Evolutionary conservation across 768 basidiomycete species (phyloP).

Genomic region (Tricholoma matsutake): DNA sequence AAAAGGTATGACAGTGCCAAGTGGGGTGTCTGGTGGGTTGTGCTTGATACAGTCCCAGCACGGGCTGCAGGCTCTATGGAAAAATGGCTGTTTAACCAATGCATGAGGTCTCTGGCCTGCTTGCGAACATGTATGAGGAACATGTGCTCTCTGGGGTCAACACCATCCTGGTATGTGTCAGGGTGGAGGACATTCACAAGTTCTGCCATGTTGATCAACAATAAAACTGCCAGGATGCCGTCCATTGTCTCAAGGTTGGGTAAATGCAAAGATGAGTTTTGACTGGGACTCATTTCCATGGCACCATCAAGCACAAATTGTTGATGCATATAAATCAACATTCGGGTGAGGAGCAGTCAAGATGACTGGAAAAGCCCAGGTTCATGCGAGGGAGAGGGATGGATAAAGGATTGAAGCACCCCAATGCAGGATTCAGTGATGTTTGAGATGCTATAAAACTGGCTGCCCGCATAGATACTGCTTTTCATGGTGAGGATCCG

Average conservation of each 20-base stretch:
- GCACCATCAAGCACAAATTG: too few relatives aligned
- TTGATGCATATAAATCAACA: not conserved
- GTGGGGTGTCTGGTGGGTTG: not conserved
- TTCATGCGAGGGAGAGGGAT: not conserved
- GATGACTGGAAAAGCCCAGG: not conserved
- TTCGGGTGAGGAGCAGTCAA: not conserved
- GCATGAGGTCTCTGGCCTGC: not conserved
- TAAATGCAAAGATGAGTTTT: too few relatives aligned
- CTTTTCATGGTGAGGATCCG: not conserved
- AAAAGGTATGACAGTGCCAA: not conserved
- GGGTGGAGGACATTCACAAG: not conserved
- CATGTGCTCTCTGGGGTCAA: not conserved
- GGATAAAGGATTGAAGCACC: not conserved
- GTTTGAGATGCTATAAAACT: not conserved
- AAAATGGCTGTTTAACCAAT: not conserved
- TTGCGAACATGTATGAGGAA: constrained; percentile 2
- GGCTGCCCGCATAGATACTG: not conserved
- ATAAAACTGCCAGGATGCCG: not conserved
- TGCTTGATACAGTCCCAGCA: not conserved
- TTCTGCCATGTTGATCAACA: not conserved
- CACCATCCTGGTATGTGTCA: not conserved
- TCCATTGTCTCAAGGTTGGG: not conserved
- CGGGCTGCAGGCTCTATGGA: not conserved
- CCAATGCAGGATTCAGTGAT: not conserved
- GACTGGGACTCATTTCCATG: too few relatives aligned